A percentile compares a stretch with the other conserved stretches of the same genome.
These are phyloP conservation scores for Podospora comata DNA, from an alignment of 495 filamentous ascomycete genomes.

Conservation along the genomic window DNA sequence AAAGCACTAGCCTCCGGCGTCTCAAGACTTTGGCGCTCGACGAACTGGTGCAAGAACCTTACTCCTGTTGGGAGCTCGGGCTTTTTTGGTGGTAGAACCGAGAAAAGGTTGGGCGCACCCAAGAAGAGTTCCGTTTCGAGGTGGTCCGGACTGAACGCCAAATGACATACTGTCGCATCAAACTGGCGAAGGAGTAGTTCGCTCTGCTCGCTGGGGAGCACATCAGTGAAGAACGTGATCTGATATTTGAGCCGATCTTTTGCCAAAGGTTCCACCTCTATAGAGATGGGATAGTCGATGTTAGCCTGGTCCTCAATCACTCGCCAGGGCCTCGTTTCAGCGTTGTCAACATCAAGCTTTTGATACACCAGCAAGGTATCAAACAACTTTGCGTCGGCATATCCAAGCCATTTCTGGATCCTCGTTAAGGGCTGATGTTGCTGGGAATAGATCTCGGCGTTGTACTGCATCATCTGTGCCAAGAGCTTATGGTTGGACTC, in stretches of 20 bases:
- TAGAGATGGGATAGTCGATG: conserved; percentile 61
- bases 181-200: conserved; percentile 59
- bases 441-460: conserved; percentile 57
- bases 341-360: conserved; percentile 39
- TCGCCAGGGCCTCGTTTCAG: conserved; percentile 22
- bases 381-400: conserved; percentile 59
- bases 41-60: conserved; percentile 59
- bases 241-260: conserved; percentile 50
- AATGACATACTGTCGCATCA: conserved; percentile 49
- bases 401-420: conserved; percentile 64
- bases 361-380: conserved; percentile 81
- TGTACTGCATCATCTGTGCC: conserved; percentile 56
- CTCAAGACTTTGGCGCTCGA: conserved; percentile 45
- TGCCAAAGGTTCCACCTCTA: conserved; percentile 62
- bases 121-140: conserved; percentile 24
- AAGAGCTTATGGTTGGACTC: conserved; percentile 55
- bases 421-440: conserved; percentile 65
- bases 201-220: conserved; percentile 63
- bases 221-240: conserved; percentile 57
- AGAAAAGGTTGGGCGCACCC: conserved; percentile 41
- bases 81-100: conserved; percentile 52
- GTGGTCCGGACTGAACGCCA: conserved; percentile 39
- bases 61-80: conserved; percentile 42
- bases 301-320: conserved; percentile 39
- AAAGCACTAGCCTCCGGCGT: conserved; percentile 53